Evolutionary conservation across 306 rosid species (phyloP).

Genomic region (Dryas octopetala): DNA sequence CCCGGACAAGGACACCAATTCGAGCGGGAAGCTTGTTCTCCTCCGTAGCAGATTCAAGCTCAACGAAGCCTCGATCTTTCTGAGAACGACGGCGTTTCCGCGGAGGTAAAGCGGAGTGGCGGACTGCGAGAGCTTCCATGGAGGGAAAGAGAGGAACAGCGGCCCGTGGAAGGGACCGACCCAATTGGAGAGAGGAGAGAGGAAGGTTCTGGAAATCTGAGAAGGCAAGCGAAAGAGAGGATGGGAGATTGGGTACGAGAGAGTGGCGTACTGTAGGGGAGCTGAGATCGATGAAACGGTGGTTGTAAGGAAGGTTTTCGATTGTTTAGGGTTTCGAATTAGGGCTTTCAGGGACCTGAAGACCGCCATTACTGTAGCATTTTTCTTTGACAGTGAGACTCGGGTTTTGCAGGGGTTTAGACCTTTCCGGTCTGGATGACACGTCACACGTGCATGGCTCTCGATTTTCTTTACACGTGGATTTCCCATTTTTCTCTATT

Average conservation of each 20-base stretch:
- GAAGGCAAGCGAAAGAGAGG: slow-evolving; percentile 38
- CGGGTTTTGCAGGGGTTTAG: slow-evolving; percentile 29
- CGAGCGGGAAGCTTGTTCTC: slow-evolving; percentile 43
- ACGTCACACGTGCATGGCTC: not conserved
- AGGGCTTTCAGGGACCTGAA: slow-evolving; percentile 49
- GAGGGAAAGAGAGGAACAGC: slow-evolving; percentile 72
- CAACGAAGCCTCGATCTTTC: slow-evolving; percentile 47
- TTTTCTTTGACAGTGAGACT: not conserved
- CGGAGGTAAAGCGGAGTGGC: slow-evolving; percentile 74
- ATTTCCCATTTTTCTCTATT: not conserved
- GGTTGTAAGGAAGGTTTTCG: slow-evolving; percentile 55
- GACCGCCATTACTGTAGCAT: slow-evolving; percentile 51
- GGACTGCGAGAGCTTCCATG: slow-evolving; percentile 92
- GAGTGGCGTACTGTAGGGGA: slow-evolving; percentile 23
- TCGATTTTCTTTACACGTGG: not conserved
- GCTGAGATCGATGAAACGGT: slow-evolving; percentile 30
- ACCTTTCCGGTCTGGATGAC: not conserved
- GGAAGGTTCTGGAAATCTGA: slow-evolving; percentile 30
- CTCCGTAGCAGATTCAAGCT: slow-evolving; percentile 49
- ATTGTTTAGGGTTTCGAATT: slow-evolving; percentile 24
- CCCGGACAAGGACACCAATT: slow-evolving; percentile 28
- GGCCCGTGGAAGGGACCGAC: slow-evolving; percentile 53
- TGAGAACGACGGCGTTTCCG: slow-evolving; percentile 53
- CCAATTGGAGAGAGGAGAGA: slow-evolving; percentile 52
- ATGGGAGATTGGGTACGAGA: slow-evolving; percentile 11